Evolutionary conservation across 108 stramenopile genomes (phyloP).

Genomic region (Discostella pseudostelligera): DNA sequence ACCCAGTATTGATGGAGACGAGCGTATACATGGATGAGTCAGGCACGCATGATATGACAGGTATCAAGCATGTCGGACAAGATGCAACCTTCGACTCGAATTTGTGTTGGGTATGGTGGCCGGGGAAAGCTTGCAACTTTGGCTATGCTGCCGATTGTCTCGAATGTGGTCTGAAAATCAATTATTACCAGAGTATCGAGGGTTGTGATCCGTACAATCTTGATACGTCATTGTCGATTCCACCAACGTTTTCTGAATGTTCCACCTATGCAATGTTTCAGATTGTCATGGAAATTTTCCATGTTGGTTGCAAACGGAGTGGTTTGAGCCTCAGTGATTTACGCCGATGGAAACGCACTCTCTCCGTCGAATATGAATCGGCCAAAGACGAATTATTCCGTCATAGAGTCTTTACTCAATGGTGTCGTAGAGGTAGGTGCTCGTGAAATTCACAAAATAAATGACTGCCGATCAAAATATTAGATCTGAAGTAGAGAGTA

Average conservation of each 20-base stretch:
- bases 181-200: constrained; percentile 29
- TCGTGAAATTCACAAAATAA: not conserved
- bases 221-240: constrained; percentile 4
- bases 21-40: constrained; percentile 79
- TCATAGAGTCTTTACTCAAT: constrained; percentile 68
- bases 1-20: constrained; percentile 82
- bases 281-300: constrained; percentile 25
- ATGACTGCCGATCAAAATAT: not conserved
- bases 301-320: not conserved
- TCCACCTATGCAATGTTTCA: constrained; percentile 18
- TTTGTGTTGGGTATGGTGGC: constrained; percentile 70
- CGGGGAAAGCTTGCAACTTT: constrained; percentile 15
- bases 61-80: constrained; percentile 52
- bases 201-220: constrained; percentile 10
- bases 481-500: constrained; percentile 14
- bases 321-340: constrained; percentile 48
- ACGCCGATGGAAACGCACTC: constrained; percentile 43
- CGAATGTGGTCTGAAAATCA: constrained; percentile 46
- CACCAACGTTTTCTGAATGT: constrained; percentile 17
- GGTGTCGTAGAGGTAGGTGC: constrained; percentile 61
- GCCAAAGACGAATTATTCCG: constrained; percentile 60
- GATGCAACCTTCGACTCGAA: constrained; percentile 83
- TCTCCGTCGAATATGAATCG: constrained; percentile 58
- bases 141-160: constrained; percentile 52
- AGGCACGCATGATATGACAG: constrained; percentile 55